Conservation (phyloP, 192 early-diverging fungal genomes). For the Geranomyces michiganensis region DNA sequence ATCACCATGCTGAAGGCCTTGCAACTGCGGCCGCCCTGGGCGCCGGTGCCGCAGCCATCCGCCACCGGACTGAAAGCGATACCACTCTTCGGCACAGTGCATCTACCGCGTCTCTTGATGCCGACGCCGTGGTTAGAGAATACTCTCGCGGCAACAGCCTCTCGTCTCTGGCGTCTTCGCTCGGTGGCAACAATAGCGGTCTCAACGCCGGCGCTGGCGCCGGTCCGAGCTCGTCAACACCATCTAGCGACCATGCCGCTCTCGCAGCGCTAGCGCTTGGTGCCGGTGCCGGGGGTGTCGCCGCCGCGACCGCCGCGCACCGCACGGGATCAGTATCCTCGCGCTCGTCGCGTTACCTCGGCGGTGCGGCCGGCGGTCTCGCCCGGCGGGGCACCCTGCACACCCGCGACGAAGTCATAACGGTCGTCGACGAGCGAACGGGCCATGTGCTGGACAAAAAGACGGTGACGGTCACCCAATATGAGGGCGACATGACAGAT, state of each 20-base stretch:
- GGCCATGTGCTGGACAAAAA: conserved; percentile 26
- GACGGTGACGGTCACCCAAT: conserved; percentile 28
- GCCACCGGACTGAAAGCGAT: background rate
- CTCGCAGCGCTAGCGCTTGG: background rate
- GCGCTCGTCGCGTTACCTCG: conserved; percentile 13
- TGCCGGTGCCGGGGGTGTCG: background rate
- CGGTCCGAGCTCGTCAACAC: no score
- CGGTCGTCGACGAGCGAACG: conserved; percentile 22
- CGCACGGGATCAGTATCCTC: background rate
- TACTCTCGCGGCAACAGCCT: conserved; percentile 2
- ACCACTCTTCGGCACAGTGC: background rate
- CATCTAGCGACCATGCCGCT: background rate
- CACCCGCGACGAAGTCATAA: conserved; percentile 18
- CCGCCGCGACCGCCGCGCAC: background rate
- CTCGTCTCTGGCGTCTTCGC: background rate
- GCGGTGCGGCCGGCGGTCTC: background rate
- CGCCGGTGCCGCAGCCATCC: conserved; percentile 6
- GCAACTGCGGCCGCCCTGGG: background rate
- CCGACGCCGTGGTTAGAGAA: background rate
- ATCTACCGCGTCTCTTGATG: background rate
- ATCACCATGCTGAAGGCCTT: no score
- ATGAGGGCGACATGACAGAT: conserved; percentile 19
- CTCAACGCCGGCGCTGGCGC: no score
- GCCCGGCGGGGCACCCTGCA: conserved; percentile 20
- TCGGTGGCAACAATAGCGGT: background rate